Base-by-base conservation (phyloP, 768 basidiomycete species). In the Boletus reticulatus region DNA sequence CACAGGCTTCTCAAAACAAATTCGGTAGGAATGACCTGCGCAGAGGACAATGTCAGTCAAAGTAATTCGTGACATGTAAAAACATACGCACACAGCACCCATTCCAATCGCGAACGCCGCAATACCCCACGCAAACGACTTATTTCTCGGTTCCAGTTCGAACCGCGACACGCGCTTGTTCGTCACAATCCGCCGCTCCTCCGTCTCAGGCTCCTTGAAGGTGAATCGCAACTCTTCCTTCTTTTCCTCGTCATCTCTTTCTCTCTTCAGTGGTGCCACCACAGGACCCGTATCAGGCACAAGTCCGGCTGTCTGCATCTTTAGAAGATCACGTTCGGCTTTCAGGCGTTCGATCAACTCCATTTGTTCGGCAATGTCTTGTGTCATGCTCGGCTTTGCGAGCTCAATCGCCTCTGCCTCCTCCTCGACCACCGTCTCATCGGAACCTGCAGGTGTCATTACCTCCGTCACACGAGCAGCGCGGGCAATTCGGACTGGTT, bases 91-190 rank as follows among this genome's bases (percentile, higher is more conserved):
- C 90, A 88, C 80, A 58, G 90, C 92, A 48, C 89, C 82, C 69
- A 89, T 75, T 29, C 92, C 92, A 48, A 92, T 76, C 37, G 89
- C 90, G 72, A 96, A 95, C 19, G 88, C 88, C 37, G 89, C 79
- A 19, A 88, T 76, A 37, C 92, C 92, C 92, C 92, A 94, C 3
- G 87, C 89, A 51, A 87, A 77, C 36, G 85, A 84, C 72, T 88
- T 89, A 62, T 83, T 81, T 65, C 83, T 80, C 12, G 92, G 85
- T 60, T 85, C 80, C 59, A 86, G 67, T 45, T 76, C 67, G 69
- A 81, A 81, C 56, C 82, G 69, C 31, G 78, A 72, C 48, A 85
- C 76, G 44, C 92, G 80, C 45, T 79, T 80, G 67, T 93, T 93
- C 31, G 84, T 79, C 19, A 75, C 79, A 49, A 88, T 78, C 44